phyloP scores from a whole-genome alignment of 768 basidiomycete species.

The Clitopilus passeckerianus region DNA sequence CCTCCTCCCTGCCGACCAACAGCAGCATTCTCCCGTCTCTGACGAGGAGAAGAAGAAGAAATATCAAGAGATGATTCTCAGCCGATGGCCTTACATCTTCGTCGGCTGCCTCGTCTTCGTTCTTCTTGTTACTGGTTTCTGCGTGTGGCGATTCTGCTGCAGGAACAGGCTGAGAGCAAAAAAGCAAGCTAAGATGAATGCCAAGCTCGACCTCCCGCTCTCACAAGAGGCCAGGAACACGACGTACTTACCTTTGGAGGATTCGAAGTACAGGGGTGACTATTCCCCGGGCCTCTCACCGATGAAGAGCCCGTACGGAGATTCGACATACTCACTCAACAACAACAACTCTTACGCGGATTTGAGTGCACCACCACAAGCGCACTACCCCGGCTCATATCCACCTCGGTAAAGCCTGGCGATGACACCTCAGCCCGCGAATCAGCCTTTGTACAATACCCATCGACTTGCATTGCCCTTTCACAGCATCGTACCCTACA shows the following conservation, averaged over 20 bases:
- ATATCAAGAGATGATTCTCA: conserved; percentile 58
- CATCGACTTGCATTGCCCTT: background rate
- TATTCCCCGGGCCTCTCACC: conserved; percentile 6
- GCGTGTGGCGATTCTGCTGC: conserved; percentile 61
- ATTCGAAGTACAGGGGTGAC: conserved; percentile 10
- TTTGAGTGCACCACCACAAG: background rate
- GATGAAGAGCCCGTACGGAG: conserved; percentile 3
- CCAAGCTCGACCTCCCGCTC: conserved; percentile 10
- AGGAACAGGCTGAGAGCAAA: conserved; percentile 19
- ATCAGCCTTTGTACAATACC: background rate
- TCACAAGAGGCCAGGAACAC: conserved; percentile 18
- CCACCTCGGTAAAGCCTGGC: background rate
- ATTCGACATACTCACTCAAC: conserved; percentile 11
- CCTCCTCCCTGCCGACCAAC: conserved; percentile 55
- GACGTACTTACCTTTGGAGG: conserved; percentile 26
- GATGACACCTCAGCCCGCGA: background rate
- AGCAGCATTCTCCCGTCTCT: conserved; percentile 61
- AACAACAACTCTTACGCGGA: background rate
- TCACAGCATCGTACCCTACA: background rate
- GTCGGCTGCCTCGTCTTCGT: conserved; percentile 51
- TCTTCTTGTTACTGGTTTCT: conserved; percentile 37
- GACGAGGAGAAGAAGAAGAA: conserved; percentile 61
- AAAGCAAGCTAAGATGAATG: conserved; percentile 10
- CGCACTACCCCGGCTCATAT: background rate
- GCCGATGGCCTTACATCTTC: conserved; percentile 72